A percentile compares a stretch with the other conserved stretches of the same genome.
Conservation (phyloP, 2,329 filamentous ascomycete species). For the Ophiosphaerella narmari region DNA sequence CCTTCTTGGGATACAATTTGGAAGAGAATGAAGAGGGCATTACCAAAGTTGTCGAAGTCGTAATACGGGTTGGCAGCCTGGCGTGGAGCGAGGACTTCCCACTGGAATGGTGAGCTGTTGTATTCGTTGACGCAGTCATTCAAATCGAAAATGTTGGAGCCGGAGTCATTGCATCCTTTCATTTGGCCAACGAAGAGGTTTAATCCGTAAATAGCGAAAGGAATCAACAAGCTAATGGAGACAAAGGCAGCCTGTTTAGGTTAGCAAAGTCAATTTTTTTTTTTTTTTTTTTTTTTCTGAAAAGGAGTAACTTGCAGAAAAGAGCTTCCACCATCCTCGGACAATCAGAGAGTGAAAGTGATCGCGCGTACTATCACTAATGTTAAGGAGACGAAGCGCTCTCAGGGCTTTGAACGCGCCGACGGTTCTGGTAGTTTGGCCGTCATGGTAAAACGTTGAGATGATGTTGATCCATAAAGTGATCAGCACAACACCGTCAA, state of each 20-base stretch:
- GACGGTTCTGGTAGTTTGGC: conserved; percentile 84
- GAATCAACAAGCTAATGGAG: conserved; percentile 89
- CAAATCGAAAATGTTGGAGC: conserved; percentile 62
- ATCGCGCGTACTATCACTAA: conserved; percentile 92
- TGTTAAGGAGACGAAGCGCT: conserved; percentile 87
- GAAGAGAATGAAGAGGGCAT: conserved; percentile 93
- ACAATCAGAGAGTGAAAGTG: conserved; percentile 98
- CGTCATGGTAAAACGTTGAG: conserved; percentile 79
- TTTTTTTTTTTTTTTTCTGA: too few relatives aligned
- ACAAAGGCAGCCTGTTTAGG: conserved; percentile 76
- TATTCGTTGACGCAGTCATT: conserved; percentile 85
- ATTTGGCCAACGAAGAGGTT: conserved; percentile 90
- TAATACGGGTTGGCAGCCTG: conserved; percentile 81
- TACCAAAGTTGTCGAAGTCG: conserved; percentile 93
- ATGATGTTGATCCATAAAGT: conserved; percentile 95
- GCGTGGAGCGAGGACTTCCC: conserved; percentile 82
- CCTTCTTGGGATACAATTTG: conserved; percentile 99
- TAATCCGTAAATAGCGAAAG: conserved; percentile 93
- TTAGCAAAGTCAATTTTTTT: conserved; percentile 7
- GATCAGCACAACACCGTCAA: conserved; percentile 87
- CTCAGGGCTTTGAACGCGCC: conserved; percentile 96
- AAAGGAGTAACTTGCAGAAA: conserved; percentile 64
- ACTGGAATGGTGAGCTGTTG: conserved; percentile 75
- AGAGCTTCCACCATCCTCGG: conserved; percentile 89
- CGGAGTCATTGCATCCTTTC: conserved; percentile 76